Base-by-base conservation (phyloP, 2,329 filamentous ascomycete species). In the Tympanopsis confertula region DNA sequence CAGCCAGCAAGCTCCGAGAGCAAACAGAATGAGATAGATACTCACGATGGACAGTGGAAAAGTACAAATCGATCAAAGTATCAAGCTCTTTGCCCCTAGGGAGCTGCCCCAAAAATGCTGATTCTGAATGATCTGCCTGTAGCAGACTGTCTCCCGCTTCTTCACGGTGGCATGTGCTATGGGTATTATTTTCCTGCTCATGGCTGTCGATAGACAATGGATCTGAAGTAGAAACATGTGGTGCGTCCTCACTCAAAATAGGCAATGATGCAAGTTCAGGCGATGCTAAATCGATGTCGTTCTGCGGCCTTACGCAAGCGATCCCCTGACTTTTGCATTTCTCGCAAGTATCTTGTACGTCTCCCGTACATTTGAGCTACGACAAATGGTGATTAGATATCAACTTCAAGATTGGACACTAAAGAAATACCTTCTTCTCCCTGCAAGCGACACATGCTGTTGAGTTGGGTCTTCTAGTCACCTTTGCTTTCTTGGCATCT, bases 401-500 rank as follows among this genome's bases (percentile, higher is more conserved):
- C 14, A 5, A 18, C 5, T 12, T 20, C 17, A 36, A 36, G 14
- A 5, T 5, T n/a, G 22, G 35, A 28, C 5, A 7, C 15, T 12
- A 19, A 36, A 14, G 35, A 5, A 18, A 5, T 20, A 36, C 41
- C 39, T 39, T 44, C 22, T 42, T 44, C 12, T 42, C 42, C 13
- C 35, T 38, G 35, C 42, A 44, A 3, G 38, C 35, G 14, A 28
- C 32, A 28, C 42, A 44, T 3, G 42, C 41, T 13, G 42, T 41
- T 13, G 36, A 35, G 14, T 41, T 44, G 19, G 42, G 17, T 22
- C 41, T 38, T 19, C 38, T 35, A 7, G 42, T 20, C 12, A 38
- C 10, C 22, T 20, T 35, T 26, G 30, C n/a, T 26, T 13, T 17
- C 30, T 15, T 35, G 28, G 26, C 4, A 13, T 35, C 22, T 5